Percentiles rank a stretch among this genome's conserved stretches.
Evolutionary conservation across 192 early-diverging fungal genomes (phyloP).

Genomic region (Linnemannia schmuckeri): DNA sequence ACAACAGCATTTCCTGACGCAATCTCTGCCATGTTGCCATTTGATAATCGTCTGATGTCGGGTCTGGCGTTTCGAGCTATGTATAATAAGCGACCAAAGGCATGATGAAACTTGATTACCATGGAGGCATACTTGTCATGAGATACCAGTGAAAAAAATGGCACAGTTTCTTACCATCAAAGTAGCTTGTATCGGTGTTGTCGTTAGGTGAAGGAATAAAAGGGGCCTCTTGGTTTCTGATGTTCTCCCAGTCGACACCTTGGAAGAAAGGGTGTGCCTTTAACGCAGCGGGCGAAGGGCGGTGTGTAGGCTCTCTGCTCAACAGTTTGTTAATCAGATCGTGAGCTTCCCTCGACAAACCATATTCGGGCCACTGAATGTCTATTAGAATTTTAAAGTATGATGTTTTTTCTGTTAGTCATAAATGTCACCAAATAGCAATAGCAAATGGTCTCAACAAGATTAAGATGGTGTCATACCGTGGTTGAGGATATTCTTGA

Average conservation of each 20-base stretch:
- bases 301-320: constrained; percentile 76
- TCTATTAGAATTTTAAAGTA: constrained; percentile 31
- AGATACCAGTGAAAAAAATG: neutral
- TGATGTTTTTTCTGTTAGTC: neutral
- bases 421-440: neutral
- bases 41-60: constrained; percentile 83
- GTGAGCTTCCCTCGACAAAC: constrained; percentile 71
- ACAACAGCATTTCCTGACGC: constrained; percentile 35
- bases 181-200: constrained; percentile 92
- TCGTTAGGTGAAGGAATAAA: constrained; percentile 88
- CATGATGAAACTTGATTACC: neutral
- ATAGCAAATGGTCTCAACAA: neutral
- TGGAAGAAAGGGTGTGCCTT: constrained; percentile 81
- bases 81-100: neutral
- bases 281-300: constrained; percentile 75
- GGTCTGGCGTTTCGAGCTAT: constrained; percentile 78
- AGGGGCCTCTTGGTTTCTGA: constrained; percentile 83
- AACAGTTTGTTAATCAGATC: constrained; percentile 84
- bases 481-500: constrained; percentile 88
- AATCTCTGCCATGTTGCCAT: constrained; percentile 67
- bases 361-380: constrained; percentile 75
- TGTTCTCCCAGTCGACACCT: constrained; percentile 81
- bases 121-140: neutral
- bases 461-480: constrained; percentile 16
- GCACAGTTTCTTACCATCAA: constrained; percentile 70